Evolutionary conservation across 148 eudicot genomes (phyloP).

Genomic region (Chenopodium berlandieri): DNA sequence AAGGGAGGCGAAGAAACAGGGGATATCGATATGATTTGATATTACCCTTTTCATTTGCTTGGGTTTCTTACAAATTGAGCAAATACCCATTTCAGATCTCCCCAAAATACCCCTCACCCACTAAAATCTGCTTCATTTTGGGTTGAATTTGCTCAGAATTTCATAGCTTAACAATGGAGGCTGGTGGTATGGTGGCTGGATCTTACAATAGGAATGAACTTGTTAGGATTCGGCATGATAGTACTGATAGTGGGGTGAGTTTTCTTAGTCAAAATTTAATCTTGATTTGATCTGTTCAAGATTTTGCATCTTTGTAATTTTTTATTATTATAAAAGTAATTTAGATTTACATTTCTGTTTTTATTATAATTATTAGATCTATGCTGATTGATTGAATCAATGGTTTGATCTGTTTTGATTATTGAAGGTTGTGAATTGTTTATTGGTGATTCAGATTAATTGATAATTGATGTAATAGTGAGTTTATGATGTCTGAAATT

Average conservation of each 20-base stretch:
- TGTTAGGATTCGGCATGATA: constrained; percentile 85
- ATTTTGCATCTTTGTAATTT: background rate
- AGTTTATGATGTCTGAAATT: background rate
- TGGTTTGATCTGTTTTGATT: constrained; percentile 9
- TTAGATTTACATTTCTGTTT: background rate
- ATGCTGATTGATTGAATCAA: background rate
- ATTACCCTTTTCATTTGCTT: constrained; percentile 16
- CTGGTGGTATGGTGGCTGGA: constrained; percentile 93
- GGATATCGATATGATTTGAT: background rate
- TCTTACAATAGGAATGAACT: constrained; percentile 77
- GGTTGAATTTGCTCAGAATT: constrained; percentile 1
- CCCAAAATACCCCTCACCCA: constrained; percentile 10
- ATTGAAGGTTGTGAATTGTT: background rate
- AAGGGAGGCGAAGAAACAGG: constrained; percentile 17
- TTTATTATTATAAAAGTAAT: background rate
- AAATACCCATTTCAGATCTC: constrained; percentile 29
- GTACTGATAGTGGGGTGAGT: constrained; percentile 71
- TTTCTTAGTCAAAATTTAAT: constrained; percentile 10
- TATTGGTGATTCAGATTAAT: constrained; percentile 5
- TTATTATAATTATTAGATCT: background rate
- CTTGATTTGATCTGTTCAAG: constrained; percentile 23
- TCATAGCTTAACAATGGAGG: constrained; percentile 46
- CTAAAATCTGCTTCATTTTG: background rate
- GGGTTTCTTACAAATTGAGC: constrained; percentile 14
- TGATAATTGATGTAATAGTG: constrained; percentile 4